These are phyloP conservation scores for Phytophthora boehmeriae DNA, from an alignment of 352 stramenopile genomes.

Conservation along the genomic window DNA sequence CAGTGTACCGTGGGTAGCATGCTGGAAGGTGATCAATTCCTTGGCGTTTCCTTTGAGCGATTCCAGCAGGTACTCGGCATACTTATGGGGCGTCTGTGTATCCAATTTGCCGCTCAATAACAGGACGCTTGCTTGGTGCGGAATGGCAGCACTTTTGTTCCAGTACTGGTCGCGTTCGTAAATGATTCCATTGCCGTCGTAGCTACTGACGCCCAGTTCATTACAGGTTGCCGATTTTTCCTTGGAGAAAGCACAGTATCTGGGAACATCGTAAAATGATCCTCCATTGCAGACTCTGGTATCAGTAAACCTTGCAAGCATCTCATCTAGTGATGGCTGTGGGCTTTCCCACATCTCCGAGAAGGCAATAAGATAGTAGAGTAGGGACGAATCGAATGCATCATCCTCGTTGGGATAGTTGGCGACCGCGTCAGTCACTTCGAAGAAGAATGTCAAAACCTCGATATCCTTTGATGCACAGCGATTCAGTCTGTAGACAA, in stretches of 20 bases:
- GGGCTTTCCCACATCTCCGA: slow-evolving; percentile 65
- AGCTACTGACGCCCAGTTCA: slow-evolving; percentile 11
- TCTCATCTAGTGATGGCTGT: slow-evolving; percentile 10
- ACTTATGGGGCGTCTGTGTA: slow-evolving; percentile 57
- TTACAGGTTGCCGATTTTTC: slow-evolving; percentile 41
- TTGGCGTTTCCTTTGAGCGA: slow-evolving; percentile 42
- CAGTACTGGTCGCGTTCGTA: slow-evolving; percentile 62
- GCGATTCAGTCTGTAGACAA: slow-evolving; percentile 44
- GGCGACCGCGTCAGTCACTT: slow-evolving; percentile 3
- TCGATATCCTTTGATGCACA: slow-evolving; percentile 33
- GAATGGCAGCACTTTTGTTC: slow-evolving; percentile 46
- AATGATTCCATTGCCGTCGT: slow-evolving; percentile 22
- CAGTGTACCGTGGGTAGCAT: slow-evolving; percentile 42
- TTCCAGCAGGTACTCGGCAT: slow-evolving; percentile 40
- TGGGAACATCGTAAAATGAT: slow-evolving; percentile 24
- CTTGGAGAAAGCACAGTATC: slow-evolving; percentile 65
- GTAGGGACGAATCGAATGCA: slow-evolving; percentile 34
- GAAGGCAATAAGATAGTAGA: slow-evolving; percentile 58
- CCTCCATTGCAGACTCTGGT: slow-evolving; percentile 29
- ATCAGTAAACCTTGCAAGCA: slow-evolving; percentile 35
- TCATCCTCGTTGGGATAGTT: slow-evolving; percentile 11
- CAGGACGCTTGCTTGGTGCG: slow-evolving; percentile 44
- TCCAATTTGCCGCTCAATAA: slow-evolving; percentile 59
- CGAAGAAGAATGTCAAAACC: slow-evolving; percentile 34
- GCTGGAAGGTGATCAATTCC: slow-evolving; percentile 53